Evolutionary conservation across 306 rosid genomes (phyloP), one percentile per base, ranked within the genome.

Genomic region (Trifolium fragiferum): DNA sequence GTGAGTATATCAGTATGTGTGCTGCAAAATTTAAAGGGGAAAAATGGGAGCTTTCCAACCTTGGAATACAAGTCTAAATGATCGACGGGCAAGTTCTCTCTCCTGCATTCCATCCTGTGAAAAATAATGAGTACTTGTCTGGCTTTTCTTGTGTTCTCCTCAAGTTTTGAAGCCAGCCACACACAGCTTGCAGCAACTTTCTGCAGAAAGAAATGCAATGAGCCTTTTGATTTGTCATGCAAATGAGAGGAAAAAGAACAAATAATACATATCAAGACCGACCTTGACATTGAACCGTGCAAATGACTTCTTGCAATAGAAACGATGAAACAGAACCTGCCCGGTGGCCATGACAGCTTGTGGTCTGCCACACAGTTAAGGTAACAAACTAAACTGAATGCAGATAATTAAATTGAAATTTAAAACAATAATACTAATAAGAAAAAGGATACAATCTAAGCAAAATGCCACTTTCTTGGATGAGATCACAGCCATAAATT

Each of bases 291-390:
- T 80, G 85, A 94, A 92, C 75, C 96, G 93, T 1, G 96, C 96
- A 86, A 94, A 87, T 9, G 97, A 94, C 82, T 94, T 92, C 87
- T 94, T 94, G 82, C 99, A 92, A 74, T 88, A 92, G 86, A 94
- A 94, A 19, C 93, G 97, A 75, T 90, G 99, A 80, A 94, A 94
- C 20, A 92, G 82, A 78, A 94, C 99, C 82, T 94, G 97, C 11
- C 96, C 97, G 40, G 99, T 92, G 68, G 98, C 99, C 99, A 94
- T 94, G 68, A 92, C 97, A 4, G 99, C 99, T 65, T 92, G 98
- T 30, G 98, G 96, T 74, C 99, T 92, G 81, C 50, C 84, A 66
- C 40, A 74, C 18, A 33, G 59, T 82, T 65, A 73, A 82, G 84
- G 77, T 11, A 74, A 82, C 50, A 46, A 44, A 37, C 37, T 66